These are phyloP conservation scores for Leishmania aethiopica DNA, from an alignment of 208 protist species.

Conservation along the genomic window DNA sequence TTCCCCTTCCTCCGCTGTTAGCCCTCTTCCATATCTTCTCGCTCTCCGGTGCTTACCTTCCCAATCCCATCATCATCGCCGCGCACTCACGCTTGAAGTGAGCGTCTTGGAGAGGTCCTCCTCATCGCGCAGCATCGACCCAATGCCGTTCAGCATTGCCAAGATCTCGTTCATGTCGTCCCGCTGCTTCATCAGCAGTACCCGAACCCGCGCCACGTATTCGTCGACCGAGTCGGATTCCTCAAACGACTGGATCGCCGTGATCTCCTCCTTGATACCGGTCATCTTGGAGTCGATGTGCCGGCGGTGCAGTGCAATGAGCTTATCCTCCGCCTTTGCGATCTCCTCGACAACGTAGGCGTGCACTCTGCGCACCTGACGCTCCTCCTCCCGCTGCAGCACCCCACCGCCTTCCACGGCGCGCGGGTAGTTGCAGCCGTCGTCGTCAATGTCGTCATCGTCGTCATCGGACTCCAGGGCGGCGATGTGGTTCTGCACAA, in stretches of 20 bases:
- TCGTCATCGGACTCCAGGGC: conserved; percentile 61
- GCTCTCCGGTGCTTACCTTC: no score
- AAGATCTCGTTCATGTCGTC: conserved; percentile 82
- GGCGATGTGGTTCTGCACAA: conserved; percentile 85
- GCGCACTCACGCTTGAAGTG: conserved; percentile 29
- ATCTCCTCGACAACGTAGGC: conserved; percentile 93
- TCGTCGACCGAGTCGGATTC: conserved; percentile 91
- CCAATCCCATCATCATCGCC: not conserved
- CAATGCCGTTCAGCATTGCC: conserved; percentile 71
- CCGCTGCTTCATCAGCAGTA: conserved; percentile 70
- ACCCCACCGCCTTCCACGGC: conserved; percentile 1
- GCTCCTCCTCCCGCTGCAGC: conserved; percentile 69
- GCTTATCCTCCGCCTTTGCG: conserved; percentile 93
- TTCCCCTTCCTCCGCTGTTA: not conserved
- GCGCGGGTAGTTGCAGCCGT: conserved; percentile 14
- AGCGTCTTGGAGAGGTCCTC: conserved; percentile 89
- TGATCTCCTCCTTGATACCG: conserved; percentile 93
- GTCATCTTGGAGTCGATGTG: conserved; percentile 95
- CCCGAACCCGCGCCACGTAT: conserved; percentile 78
- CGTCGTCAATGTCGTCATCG: conserved; percentile 68
- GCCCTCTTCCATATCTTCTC: not conserved
- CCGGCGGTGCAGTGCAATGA: conserved; percentile 90
- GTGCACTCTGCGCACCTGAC: conserved; percentile 88
- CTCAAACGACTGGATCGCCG: conserved; percentile 91
- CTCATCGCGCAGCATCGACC: conserved; percentile 85